phyloP scores from a whole-genome alignment of 139 green algal genomes.

The Coccomyxa sp. region DNA sequence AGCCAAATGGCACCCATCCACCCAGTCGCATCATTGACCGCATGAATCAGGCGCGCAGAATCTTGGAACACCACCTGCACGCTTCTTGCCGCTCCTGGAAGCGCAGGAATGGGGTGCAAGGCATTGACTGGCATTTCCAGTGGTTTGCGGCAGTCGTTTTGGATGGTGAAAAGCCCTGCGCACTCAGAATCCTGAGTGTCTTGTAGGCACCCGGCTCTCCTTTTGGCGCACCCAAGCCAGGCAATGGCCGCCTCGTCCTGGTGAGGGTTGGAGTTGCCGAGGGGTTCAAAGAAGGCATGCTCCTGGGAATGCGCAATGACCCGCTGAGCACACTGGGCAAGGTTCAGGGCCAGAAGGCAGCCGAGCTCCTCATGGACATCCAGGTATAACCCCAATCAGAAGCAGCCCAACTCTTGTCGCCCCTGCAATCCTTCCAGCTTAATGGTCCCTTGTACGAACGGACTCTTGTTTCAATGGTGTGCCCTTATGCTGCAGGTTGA shows the following conservation, averaged over 20 bases:
- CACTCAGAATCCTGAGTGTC: no score
- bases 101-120: no score
- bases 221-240: conserved; percentile 17
- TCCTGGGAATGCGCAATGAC: conserved; percentile 40
- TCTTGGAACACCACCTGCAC: background rate
- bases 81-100: no score
- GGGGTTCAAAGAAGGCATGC: conserved; percentile 24
- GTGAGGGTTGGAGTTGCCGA: conserved; percentile 45
- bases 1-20: conserved; percentile 18
- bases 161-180: no score
- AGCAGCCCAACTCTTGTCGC: no score
- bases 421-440: background rate
- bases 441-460: background rate
- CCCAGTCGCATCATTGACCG: conserved; percentile 13
- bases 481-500: conserved; percentile 25
- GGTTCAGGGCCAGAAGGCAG: conserved; percentile 42
- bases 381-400: background rate
- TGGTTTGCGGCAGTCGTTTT: no score
- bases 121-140: no score
- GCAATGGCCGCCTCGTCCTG: conserved; percentile 36
- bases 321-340: conserved; percentile 29
- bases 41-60: conserved; percentile 17
- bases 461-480: background rate
- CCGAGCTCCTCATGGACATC: conserved; percentile 23
- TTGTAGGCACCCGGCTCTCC: conserved; percentile 41